phyloP scores from a whole-genome alignment of 176 grass and related monocot species.

The Oryza glumipatula region DNA sequence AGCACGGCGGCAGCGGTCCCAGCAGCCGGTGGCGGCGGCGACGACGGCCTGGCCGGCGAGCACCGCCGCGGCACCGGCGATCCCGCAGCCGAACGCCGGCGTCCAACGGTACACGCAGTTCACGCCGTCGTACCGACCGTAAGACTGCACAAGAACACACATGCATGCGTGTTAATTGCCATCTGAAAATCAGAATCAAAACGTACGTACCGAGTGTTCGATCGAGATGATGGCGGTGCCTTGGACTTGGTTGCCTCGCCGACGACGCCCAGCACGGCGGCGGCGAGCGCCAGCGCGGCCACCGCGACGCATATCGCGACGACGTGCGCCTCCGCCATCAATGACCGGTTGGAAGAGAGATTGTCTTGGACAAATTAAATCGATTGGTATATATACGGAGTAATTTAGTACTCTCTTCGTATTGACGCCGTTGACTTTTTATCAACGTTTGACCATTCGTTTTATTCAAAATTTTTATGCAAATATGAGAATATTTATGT shows the following conservation, averaged over 20 bases:
- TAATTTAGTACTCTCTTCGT: not conserved
- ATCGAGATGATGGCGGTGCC: not conserved
- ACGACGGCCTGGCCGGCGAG: conserved; percentile 24
- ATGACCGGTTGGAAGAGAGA: too few species aligned
- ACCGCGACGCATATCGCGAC: conserved; percentile 14
- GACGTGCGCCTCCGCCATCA: conserved; percentile 31
- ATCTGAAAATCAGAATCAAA: not conserved
- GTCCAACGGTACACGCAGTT: conserved; percentile 32
- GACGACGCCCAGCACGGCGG: conserved; percentile 30
- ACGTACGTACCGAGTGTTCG: too few species aligned
- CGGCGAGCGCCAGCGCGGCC: conserved; percentile 19
- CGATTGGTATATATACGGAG: not conserved
- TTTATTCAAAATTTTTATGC: too few species aligned
- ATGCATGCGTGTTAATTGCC: too few species aligned
- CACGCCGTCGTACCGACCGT: conserved; percentile 27
- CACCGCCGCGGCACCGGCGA: conserved; percentile 9
- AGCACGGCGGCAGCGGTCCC: not conserved
- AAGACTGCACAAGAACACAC: conserved; percentile 14
- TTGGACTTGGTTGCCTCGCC: conserved; percentile 38
- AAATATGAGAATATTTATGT: too few species aligned
- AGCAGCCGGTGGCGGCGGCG: conserved; percentile 34
- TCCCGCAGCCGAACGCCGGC: conserved; percentile 30
- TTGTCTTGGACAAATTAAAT: not conserved
- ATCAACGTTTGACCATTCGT: too few species aligned
- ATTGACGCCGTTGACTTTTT: too few species aligned